Conservation (phyloP, 345 rosid genomes). For the Isatis tinctoria region DNA sequence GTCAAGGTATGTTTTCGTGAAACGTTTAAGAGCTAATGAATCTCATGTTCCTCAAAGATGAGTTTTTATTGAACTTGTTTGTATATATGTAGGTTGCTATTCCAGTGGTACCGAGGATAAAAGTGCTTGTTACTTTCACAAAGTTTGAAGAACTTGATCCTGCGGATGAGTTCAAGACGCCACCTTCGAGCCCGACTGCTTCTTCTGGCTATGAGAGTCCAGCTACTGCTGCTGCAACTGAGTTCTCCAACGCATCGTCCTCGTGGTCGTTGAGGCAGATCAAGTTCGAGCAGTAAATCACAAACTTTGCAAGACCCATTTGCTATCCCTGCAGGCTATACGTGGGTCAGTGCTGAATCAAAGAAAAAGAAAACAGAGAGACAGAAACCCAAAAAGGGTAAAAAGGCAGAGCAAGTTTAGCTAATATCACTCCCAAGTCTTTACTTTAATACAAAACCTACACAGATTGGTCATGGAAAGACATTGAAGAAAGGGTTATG, state of each 20-base stretch:
- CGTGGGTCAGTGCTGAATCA: too few species aligned
- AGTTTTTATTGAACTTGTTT: background rate
- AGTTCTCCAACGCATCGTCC: too few species aligned
- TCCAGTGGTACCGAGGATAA: constrained; percentile 92
- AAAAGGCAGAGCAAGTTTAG: constrained; percentile 48
- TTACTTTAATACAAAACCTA: constrained; percentile 23
- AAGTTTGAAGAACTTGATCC: constrained; percentile 90
- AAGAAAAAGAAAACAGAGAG: constrained; percentile 86
- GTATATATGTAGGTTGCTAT: constrained; percentile 74
- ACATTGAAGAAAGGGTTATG: background rate
- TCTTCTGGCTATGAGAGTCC: constrained; percentile 60
- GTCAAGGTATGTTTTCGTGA: constrained; percentile 67
- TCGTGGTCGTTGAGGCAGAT: too few species aligned
- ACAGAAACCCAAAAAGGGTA: constrained; percentile 61
- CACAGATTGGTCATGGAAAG: background rate
- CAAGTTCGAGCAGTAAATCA: too few species aligned
- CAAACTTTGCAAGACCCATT: too few species aligned
- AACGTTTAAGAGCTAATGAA: background rate
- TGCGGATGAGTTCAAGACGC: constrained; percentile 79
- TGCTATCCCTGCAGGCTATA: too few species aligned
- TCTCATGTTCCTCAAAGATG: background rate
- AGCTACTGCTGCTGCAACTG: constrained; percentile 21
- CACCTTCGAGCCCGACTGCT: constrained; percentile 79
- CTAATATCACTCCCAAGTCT: constrained; percentile 15
- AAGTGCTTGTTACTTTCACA: constrained; percentile 81